A percentile compares a stretch with the other conserved stretches of the same genome.
phyloP scores from a whole-genome alignment of 495 filamentous ascomycete species.

The Letharia lupina region DNA sequence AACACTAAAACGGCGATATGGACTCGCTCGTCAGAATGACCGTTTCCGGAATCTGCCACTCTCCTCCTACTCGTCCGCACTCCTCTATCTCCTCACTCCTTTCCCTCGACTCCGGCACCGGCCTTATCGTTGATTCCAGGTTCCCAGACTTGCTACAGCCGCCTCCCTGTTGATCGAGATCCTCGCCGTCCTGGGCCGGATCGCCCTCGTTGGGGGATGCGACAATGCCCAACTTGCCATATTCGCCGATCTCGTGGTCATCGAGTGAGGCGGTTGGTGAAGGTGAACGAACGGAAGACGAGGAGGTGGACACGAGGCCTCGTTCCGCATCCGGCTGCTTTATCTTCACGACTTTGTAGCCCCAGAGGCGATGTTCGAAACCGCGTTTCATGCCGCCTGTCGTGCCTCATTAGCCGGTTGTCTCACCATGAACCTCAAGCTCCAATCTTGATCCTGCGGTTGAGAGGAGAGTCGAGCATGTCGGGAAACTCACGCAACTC shows the following conservation, averaged over 20 bases:
- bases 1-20: neutral
- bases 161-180: neutral
- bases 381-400: conserved; percentile 22
- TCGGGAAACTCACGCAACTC: conserved; percentile 18
- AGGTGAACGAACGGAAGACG: neutral
- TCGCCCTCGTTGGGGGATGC: neutral
- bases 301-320: neutral
- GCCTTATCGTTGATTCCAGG: neutral
- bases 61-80: neutral
- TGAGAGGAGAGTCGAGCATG: no score
- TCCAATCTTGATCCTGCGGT: neutral
- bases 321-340: neutral
- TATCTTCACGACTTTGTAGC: conserved; percentile 11
- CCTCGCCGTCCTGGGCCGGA: neutral
- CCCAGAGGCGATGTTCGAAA: conserved; percentile 20
- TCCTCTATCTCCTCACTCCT: neutral
- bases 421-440: neutral
- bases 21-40: neutral
- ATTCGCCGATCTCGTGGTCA: neutral
- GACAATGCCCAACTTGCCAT: neutral
- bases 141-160: neutral
- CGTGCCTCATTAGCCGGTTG: neutral
- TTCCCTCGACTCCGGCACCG: neutral
- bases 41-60: neutral
- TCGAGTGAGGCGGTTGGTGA: neutral